Evolutionary conservation across 257 asterid genomes (phyloP).

Genomic region (Thymus quinquecostatus): DNA sequence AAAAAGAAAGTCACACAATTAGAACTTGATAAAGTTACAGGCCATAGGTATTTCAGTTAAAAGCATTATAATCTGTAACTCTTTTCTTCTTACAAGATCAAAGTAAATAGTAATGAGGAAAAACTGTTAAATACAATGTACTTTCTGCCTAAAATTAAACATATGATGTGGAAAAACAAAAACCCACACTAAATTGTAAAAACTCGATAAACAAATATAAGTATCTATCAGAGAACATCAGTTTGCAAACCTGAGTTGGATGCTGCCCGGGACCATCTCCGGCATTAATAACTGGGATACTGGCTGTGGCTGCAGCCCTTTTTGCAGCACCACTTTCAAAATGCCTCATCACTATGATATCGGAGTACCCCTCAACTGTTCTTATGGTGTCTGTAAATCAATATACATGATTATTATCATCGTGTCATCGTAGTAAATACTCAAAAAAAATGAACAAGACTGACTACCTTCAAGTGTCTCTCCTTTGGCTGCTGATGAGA

Average conservation of each 20-base stretch:
- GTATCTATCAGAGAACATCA: slow-evolving; percentile 7
- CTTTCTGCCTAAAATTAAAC: too few relatives aligned
- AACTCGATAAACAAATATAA: not conserved
- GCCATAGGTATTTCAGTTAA: too few relatives aligned
- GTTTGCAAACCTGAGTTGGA: slow-evolving; percentile 77
- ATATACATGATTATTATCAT: not conserved
- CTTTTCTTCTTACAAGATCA: too few relatives aligned
- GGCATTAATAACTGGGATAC: slow-evolving; percentile 89
- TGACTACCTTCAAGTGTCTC: slow-evolving; percentile 92
- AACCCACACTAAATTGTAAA: not conserved
- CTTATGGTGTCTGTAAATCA: slow-evolving; percentile 71
- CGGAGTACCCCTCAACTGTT: slow-evolving; percentile 92
- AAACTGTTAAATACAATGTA: too few relatives aligned
- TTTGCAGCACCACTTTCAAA: slow-evolving; percentile 97
- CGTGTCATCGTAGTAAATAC: not conserved
- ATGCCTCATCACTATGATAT: slow-evolving; percentile 93
- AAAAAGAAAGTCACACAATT: too few relatives aligned
- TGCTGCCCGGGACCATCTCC: slow-evolving; percentile 99
- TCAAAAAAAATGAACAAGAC: slow-evolving; percentile 13
- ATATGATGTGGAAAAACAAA: too few relatives aligned
- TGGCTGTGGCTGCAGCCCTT: slow-evolving; percentile 78
- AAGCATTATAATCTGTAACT: too few relatives aligned
- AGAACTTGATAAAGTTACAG: too few relatives aligned
- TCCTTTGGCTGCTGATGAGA: slow-evolving; percentile 96
- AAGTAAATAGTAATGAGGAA: too few relatives aligned